Evolutionary conservation across 2,329 filamentous ascomycete species (phyloP).

Genomic region (Colletotrichum australisinense): DNA sequence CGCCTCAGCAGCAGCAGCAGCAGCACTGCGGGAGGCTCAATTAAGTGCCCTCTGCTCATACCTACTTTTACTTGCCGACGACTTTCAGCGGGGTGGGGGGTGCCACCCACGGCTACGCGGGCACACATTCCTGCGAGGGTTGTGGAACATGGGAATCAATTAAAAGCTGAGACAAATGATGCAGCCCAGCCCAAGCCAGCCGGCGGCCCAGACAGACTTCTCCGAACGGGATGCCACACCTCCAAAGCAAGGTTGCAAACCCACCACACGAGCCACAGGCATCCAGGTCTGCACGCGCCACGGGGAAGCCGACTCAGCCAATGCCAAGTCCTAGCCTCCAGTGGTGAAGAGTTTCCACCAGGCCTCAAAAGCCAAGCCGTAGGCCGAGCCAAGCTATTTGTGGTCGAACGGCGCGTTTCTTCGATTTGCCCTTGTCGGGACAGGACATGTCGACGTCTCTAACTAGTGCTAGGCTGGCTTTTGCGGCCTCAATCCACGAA

Average conservation of each 20-base stretch:
- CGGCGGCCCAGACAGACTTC: slow-evolving; percentile 21
- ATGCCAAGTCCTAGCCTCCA: slow-evolving; percentile 19
- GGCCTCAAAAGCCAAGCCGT: slow-evolving; percentile 17
- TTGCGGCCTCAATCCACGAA: no score
- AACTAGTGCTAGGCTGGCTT: background rate
- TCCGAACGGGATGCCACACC: slow-evolving; percentile 16
- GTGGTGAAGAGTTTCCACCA: slow-evolving; percentile 17
- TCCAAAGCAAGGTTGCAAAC: slow-evolving; percentile 9
- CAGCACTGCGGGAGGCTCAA: slow-evolving; percentile 6
- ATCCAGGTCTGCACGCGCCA: slow-evolving; percentile 30
- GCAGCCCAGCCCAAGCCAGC: slow-evolving; percentile 29
- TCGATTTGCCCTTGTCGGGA: background rate
- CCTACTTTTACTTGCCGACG: background rate
- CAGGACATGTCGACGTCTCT: background rate
- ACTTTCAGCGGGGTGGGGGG: background rate
- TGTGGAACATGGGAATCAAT: slow-evolving; percentile 33
- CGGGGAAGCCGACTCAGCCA: slow-evolving; percentile 30
- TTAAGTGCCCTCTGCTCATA: slow-evolving; percentile 1
- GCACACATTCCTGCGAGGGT: slow-evolving; percentile 30
- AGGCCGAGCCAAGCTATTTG: slow-evolving; percentile 23
- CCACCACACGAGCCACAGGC: slow-evolving; percentile 25
- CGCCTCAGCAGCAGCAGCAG: slow-evolving; percentile 9
- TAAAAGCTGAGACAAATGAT: slow-evolving; percentile 34
- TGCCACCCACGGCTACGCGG: slow-evolving; percentile 10
- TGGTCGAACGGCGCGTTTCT: slow-evolving; percentile 5